Evolutionary conservation across 805 yeast species (phyloP), one percentile per base, ranked within the genome.

Genomic region (Saturnispora gosingensis): DNA sequence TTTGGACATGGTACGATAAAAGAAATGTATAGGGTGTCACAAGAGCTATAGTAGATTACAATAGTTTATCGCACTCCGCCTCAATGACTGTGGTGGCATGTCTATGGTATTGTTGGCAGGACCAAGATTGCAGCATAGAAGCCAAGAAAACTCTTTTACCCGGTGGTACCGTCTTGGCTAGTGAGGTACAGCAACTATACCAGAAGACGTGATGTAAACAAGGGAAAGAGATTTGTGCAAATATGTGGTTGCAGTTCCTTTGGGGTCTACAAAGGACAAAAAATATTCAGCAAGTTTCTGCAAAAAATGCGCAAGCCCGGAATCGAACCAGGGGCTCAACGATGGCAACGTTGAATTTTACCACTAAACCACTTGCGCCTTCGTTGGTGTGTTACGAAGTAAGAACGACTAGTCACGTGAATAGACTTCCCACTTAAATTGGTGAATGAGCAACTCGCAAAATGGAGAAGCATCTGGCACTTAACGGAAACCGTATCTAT

Each of bases 311-410:
- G 59, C 61, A 56, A 57, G 56, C 60, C 61, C 58, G 61, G 61
- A 58, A 58, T 58, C 59, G 61, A 58, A 58, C 61, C 59, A 56
- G 61, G 60, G 61, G 61, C 61, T 55, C 61, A 57, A 57, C 61
- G 57, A 57, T 58, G 61, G 59, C 61, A 58, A 58, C 57, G 59
- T 52, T 57, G 59, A 55, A 58, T 58, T 58, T 58, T 58, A 58
- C 61, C 61, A 58, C 61, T 58, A 58, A 58, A 58, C 61, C 61
- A 58, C 58, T 57, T 55, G 59, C 60, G 59, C 61, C 48, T 20
- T 48, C 4, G 16, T 34, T 34, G 18, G 16, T 2, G 4, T 6
- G 30, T 11, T 42, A 22, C 30, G n/a, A 38, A 24, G 15, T 42
- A 42, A 28, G 28, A 42, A 15, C n/a, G 4, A 32, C 35, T 25